Evolutionary conservation across 2,329 filamentous ascomycete species (phyloP), one percentile per base, ranked within the genome.

Genomic region (Fusarium verrucosum): DNA sequence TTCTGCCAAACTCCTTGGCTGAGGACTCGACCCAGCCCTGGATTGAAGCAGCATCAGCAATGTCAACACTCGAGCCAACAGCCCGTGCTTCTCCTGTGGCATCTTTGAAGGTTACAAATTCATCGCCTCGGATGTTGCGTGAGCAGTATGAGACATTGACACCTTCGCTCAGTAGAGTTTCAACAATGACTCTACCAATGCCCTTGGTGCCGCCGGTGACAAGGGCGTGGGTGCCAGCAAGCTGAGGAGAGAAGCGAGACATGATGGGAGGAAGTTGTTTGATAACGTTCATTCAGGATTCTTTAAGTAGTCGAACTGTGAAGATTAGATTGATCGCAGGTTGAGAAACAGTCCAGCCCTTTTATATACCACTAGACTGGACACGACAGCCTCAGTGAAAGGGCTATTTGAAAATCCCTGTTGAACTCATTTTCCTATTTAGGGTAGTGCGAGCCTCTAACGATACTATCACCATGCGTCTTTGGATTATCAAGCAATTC

Each of bases 111-210:
- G 16, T n/a, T 4, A 32, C 35, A 14, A 73, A 73, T 10, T 73
- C 68, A 19, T 73, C 50, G 9, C 58, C 62, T 2, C 50, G 54
- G 2, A 63, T 36, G 4, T 53, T 52, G 5, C 70, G 67, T 9
- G 70, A 57, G 7, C 71, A 71, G 6, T 70, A 73, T 3, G 71
- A 73, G 5, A 73, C 71, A 19, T 73, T 72, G 13, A 68, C 71
- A 7, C 71, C 26, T 72, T 71, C n/a, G 37, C 19, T 11, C 14
- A 73, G 58, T 10, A 73, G 65, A 2, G 32, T 28, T 28, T 73
- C 56, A 0, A 66, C 68, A 2, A 70, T 66, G 3, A 55, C 65
- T 33, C 41, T 68, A 1, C 71, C 71, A n/a, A 73, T 68, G 4
- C 71, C 71, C 23, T 73, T 73, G 7, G 57, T 62, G 1, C 71